Conservation (phyloP, 352 stramenopile genomes). For the Phytophthora pluvialis region DNA sequence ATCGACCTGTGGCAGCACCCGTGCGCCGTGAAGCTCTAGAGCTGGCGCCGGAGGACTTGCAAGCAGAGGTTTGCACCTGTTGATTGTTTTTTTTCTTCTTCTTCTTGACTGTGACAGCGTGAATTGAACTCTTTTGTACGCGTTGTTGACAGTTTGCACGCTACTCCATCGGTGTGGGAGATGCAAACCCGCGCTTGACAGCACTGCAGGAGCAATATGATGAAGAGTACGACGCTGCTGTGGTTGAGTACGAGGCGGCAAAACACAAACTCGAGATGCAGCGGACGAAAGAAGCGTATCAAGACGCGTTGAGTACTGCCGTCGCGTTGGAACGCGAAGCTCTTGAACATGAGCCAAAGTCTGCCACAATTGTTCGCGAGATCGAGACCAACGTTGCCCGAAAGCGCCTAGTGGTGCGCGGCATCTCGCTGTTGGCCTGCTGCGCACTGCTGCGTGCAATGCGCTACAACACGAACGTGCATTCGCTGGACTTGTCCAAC, state of each 20-base stretch:
- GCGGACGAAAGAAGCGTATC: constrained; percentile 56
- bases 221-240: constrained; percentile 55
- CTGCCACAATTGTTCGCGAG: constrained; percentile 56
- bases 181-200: constrained; percentile 46
- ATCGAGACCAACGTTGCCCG: constrained; percentile 56
- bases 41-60: constrained; percentile 60
- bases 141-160: constrained; percentile 45
- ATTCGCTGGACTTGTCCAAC: constrained; percentile 65
- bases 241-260: constrained; percentile 47
- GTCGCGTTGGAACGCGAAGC: constrained; percentile 47
- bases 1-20: constrained; percentile 30
- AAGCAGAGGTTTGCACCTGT: constrained; percentile 50
- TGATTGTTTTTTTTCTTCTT: not conserved
- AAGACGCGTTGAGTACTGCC: constrained; percentile 43
- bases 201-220: constrained; percentile 68
- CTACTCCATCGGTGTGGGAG: constrained; percentile 58
- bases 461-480: constrained; percentile 61
- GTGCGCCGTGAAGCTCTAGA: constrained; percentile 54
- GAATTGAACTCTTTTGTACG: not conserved
- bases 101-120: not conserved
- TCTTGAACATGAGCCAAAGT: constrained; percentile 52
- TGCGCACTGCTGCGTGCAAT: constrained; percentile 66
- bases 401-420: constrained; percentile 54
- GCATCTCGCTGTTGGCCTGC: constrained; percentile 55
- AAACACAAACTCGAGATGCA: constrained; percentile 48